Base-by-base conservation (phyloP, 164 flowering plant genomes). In the Macadamia integrifolia region DNA sequence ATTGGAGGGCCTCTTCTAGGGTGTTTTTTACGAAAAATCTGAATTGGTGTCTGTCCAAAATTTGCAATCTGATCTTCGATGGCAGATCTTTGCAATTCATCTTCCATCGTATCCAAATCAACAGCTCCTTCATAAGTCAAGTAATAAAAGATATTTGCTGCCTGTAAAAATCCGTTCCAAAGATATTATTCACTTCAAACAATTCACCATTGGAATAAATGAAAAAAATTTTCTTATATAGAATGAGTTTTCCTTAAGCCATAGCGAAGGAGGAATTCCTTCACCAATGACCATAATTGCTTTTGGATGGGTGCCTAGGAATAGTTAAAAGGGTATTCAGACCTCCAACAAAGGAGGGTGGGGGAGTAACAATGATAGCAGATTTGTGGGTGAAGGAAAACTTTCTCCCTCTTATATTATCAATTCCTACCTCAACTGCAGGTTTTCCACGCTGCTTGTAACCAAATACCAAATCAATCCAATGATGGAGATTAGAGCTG, bases 21-120 rank as follows among this genome's bases (percentile, higher is more conserved):
- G 69, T 92, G 99, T 72, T 85, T 92, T 76, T 88, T 95, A 43
- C 92, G 88, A 70, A 91, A 95, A 60, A 95, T 80, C 78, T 95
- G 99, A 69, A 92, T 89, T 35, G 98, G 99, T 7, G 98, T 95
- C 82, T 95, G 98, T 73, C 98, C 99, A 81, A 95, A 95, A 80
- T 95, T 95, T 53, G 97, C 97, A 72, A 95, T 92, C 78, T 95
- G 99, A 69, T 95, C 99, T 82, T 92, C 99, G 68, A 92, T 86
- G 61, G 99, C 98, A 71, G 96, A 81, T 78, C 87, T 82, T 80
- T 95, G 98, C 80, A 92, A 78, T 64, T 87, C 99, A 80, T 95
- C 99, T 44, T 92, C 98, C 97, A 91, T 91, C 50, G 81, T 72
- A n/a, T 88, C 98, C 73, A 95, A 73, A 75, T 95, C 96, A 70